Evolutionary conservation across 2,329 filamentous ascomycete genomes (phyloP).

Genomic region (Pleomassaria siparia): DNA sequence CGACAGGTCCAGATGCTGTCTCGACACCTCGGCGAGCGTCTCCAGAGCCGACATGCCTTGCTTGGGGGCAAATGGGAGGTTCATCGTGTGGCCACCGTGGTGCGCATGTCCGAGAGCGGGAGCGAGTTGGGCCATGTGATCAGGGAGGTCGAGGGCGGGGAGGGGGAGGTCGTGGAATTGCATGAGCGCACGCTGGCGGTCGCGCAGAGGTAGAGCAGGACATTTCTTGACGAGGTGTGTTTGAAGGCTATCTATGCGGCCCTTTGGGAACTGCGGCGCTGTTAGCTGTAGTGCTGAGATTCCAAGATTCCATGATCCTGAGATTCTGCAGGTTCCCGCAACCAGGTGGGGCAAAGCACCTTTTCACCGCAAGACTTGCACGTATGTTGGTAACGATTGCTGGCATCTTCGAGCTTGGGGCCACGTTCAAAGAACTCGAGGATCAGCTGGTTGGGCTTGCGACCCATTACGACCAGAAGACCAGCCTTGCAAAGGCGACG

Average conservation of each 20-base stretch:
- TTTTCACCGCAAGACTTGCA: constrained; percentile 87
- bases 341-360: constrained; percentile 23
- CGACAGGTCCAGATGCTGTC: constrained; percentile 65
- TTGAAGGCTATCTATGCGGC: constrained; percentile 78
- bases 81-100: constrained; percentile 28
- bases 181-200: constrained; percentile 73
- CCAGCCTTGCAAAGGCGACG: not conserved
- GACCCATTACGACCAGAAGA: constrained; percentile 61
- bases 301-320: no score
- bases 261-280: constrained; percentile 70
- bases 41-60: constrained; percentile 79
- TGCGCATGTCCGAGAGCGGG: constrained; percentile 11
- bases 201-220: constrained; percentile 71
- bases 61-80: constrained; percentile 49
- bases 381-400: constrained; percentile 88
- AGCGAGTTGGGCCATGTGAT: constrained; percentile 34
- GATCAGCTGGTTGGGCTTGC: constrained; percentile 81
- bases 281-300: constrained; percentile 22
- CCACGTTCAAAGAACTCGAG: constrained; percentile 87
- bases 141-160: constrained; percentile 51
- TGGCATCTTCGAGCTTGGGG: constrained; percentile 81
- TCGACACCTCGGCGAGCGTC: constrained; percentile 83
- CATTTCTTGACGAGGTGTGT: constrained; percentile 86
- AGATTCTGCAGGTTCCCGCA: constrained; percentile 10
- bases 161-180: constrained; percentile 69